phyloP scores from a whole-genome alignment of 306 rosid genomes.

The Oemleria cerasiformis region DNA sequence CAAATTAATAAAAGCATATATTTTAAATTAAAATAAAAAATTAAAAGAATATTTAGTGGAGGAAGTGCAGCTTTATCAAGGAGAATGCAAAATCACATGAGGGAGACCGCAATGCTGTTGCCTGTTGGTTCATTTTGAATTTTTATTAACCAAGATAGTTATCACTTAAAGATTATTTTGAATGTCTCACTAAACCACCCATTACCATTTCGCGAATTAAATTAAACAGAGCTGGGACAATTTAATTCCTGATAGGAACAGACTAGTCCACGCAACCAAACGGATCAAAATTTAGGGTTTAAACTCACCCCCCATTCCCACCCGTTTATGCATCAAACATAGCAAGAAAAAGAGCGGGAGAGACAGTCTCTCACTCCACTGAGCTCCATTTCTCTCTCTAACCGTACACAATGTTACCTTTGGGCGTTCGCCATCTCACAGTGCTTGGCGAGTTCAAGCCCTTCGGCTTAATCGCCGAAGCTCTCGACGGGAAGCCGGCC shows the following conservation, averaged over 20 bases:
- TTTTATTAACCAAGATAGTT: too few species aligned
- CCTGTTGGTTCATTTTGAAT: too few species aligned
- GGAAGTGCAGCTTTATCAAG: too few species aligned
- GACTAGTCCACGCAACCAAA: neutral
- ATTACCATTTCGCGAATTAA: too few species aligned
- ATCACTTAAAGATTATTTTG: too few species aligned
- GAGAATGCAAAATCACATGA: too few species aligned
- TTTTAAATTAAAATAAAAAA: too few species aligned
- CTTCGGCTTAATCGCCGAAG: constrained; percentile 89
- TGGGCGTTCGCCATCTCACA: constrained; percentile 60
- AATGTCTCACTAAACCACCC: too few species aligned
- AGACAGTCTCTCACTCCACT: constrained; percentile 3
- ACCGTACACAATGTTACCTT: constrained; percentile 36
- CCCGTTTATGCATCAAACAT: neutral
- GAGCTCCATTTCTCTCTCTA: neutral
- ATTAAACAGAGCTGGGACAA: neutral
- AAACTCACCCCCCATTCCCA: neutral
- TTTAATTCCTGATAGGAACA: neutral
- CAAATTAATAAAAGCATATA: too few species aligned
- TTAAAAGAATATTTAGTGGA: too few species aligned
- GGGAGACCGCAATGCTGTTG: too few species aligned
- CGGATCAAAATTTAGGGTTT: neutral
- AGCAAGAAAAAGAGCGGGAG: constrained; percentile 36
- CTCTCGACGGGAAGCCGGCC: constrained; percentile 74
- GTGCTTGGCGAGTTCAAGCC: constrained; percentile 97